Percentiles rank a stretch among this genome's conserved stretches.
phyloP scores from a whole-genome alignment of 805 yeast species.

The Kuraishia hungarica region DNA sequence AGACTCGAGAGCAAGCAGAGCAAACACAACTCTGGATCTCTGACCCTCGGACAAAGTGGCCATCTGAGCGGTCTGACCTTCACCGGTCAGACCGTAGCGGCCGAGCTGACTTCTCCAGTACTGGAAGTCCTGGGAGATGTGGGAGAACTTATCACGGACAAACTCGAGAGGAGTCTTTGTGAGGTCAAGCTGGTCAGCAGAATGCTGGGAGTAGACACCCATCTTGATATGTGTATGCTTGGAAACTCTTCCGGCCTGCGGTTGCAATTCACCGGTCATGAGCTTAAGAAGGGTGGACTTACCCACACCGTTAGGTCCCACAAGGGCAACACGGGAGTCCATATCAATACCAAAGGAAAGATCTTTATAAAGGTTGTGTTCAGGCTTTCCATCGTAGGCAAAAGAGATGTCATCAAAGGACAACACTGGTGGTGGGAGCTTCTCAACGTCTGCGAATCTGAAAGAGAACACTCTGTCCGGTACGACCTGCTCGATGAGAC shows the following conservation, averaged over 20 bases:
- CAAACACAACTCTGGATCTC: conserved; percentile 98
- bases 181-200: conserved; percentile 95
- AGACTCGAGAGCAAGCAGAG: conserved; percentile 86
- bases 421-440: conserved; percentile 97
- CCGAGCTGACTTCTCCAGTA: conserved; percentile 98
- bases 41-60: conserved; percentile 98
- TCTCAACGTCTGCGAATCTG: conserved; percentile 91
- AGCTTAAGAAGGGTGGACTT: conserved; percentile 91
- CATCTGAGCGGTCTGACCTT: conserved; percentile 97
- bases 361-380: conserved; percentile 82
- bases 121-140: conserved; percentile 94
- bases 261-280: conserved; percentile 89
- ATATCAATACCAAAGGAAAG: conserved; percentile 97
- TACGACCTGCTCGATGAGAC: conserved; percentile 85
- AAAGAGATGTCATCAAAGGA: conserved; percentile 94
- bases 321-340: conserved; percentile 97
- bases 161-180: conserved; percentile 94
- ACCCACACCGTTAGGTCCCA: conserved; percentile 99
- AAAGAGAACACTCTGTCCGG: conserved; percentile 91
- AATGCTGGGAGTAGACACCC: conserved; percentile 98
- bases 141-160: conserved; percentile 87
- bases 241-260: conserved; percentile 92
- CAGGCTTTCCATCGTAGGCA: conserved; percentile 76
- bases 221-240: conserved; percentile 96
- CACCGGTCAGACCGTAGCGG: conserved; percentile 97